These are phyloP conservation scores for Nothophytophthora sp. DNA, from an alignment of 352 stramenopile species.

Conservation along the genomic window DNA sequence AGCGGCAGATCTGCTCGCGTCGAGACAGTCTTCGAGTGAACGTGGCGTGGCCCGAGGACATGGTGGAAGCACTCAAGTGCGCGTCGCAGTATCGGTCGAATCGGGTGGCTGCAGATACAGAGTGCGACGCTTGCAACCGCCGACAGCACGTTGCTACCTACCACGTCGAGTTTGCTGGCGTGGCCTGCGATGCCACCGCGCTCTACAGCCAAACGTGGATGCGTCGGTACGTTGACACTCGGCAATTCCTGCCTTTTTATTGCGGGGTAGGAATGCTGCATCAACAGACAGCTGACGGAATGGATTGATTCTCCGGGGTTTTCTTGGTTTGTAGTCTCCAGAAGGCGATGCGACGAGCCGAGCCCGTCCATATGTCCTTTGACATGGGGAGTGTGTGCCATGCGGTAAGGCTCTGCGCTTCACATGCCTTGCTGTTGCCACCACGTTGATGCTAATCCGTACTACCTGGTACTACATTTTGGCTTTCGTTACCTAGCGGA, in stretches of 20 bases:
- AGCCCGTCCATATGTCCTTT: slow-evolving; percentile 38
- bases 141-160: slow-evolving; percentile 63
- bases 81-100: slow-evolving; percentile 43
- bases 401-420: slow-evolving; percentile 47
- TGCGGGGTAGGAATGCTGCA: not conserved
- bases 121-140: slow-evolving; percentile 81
- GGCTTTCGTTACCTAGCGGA: slow-evolving; percentile 45
- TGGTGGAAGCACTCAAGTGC: slow-evolving; percentile 55
- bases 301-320: no score
- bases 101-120: slow-evolving; percentile 27
- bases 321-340: slow-evolving; percentile 34
- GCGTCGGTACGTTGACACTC: slow-evolving; percentile 28
- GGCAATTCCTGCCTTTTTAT: not conserved
- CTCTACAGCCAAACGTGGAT: slow-evolving; percentile 77
- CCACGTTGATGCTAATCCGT: slow-evolving; percentile 4
- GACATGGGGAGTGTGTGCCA: slow-evolving; percentile 82
- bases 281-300: no score
- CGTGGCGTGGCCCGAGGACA: slow-evolving; percentile 68
- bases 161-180: slow-evolving; percentile 53
- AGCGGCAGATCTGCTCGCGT: slow-evolving; percentile 69
- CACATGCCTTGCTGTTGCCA: no score
- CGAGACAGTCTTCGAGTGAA: slow-evolving; percentile 67
- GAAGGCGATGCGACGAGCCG: slow-evolving; percentile 26
- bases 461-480: slow-evolving; percentile 3
- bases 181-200: slow-evolving; percentile 60